These are phyloP conservation scores for Synchytrium microbalum DNA, from an alignment of 371 early-diverging fungal species.

Conservation along the genomic window DNA sequence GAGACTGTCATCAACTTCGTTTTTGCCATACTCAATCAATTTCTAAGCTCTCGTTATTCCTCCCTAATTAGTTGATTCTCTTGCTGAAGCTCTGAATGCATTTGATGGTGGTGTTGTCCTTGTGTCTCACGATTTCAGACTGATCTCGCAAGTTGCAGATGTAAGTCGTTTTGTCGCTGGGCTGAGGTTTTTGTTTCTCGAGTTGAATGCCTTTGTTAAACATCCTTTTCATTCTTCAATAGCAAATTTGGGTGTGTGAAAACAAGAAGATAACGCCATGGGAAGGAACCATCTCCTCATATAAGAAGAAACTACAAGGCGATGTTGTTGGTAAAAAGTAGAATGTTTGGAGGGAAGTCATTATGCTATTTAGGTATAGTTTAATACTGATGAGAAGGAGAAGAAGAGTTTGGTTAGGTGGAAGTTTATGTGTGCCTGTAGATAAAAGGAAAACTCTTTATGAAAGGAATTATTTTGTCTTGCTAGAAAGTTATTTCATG, in stretches of 20 bases:
- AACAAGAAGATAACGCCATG: constrained; percentile 57
- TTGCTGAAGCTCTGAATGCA: constrained; percentile 91
- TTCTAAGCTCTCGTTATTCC: constrained; percentile 4
- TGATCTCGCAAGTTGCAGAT: constrained; percentile 91
- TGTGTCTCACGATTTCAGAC: constrained; percentile 98
- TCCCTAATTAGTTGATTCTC: constrained; percentile 89
- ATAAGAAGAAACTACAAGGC: constrained; percentile 81
- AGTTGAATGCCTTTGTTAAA: background rate
- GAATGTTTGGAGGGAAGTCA: background rate
- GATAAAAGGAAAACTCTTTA: no score
- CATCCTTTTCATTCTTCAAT: constrained; percentile 7
- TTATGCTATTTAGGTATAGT: no score
- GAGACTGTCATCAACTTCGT: no score
- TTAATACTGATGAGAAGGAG: no score
- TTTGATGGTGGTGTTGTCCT: constrained; percentile 97
- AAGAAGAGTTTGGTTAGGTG: no score
- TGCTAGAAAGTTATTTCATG: no score
- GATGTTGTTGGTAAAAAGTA: constrained; percentile 40
- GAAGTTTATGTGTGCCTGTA: no score
- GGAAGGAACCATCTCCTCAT: constrained; percentile 74
- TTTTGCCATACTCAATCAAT: background rate
- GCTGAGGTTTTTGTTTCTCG: background rate
- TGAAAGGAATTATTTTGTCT: no score
- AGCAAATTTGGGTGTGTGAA: constrained; percentile 94
- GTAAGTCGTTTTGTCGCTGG: constrained; percentile 20